These are phyloP conservation scores for Zancudomyces culisetae DNA, from an alignment of 371 early-diverging fungal species.

Conservation along the genomic window DNA sequence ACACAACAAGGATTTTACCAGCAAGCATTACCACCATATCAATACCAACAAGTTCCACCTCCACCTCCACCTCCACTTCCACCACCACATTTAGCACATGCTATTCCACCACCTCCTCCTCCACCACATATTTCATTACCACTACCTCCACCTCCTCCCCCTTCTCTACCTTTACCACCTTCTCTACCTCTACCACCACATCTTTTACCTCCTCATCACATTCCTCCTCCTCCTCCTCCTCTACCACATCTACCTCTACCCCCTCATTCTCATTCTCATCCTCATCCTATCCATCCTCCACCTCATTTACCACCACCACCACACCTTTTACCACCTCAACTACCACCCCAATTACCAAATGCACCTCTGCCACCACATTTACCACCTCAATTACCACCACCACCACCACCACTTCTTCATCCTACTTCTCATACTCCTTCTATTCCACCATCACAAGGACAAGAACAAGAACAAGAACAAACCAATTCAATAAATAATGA, in stretches of 20 bases:
- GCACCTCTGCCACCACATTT: too few species aligned
- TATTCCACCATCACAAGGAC: conserved; percentile 3
- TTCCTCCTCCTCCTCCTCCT: conserved; percentile 1
- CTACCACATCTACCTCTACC: conserved; percentile 5
- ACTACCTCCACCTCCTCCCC: neutral
- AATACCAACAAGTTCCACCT: conserved; percentile 2
- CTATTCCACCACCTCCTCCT: conserved; percentile 3
- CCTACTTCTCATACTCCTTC: conserved; percentile 1
- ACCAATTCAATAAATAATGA: too few species aligned
- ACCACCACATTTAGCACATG: neutral
- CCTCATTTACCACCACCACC: neutral
- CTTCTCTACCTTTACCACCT: neutral
- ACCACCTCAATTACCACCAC: too few species aligned
- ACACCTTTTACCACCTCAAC: neutral
- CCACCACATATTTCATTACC: conserved; percentile 2
- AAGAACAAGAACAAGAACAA: neutral
- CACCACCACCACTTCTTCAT: too few species aligned
- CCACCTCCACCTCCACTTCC: conserved; percentile 4
- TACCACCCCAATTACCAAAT: too few species aligned
- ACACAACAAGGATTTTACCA: too few species aligned
- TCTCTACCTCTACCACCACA: neutral
- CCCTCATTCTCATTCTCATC: neutral
- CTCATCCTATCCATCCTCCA: neutral
- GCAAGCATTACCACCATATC: neutral
- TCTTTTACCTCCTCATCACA: conserved; percentile 2